Base-by-base conservation (phyloP, 2,329 filamentous ascomycete species). In the Rhinocladiella mackenziei region DNA sequence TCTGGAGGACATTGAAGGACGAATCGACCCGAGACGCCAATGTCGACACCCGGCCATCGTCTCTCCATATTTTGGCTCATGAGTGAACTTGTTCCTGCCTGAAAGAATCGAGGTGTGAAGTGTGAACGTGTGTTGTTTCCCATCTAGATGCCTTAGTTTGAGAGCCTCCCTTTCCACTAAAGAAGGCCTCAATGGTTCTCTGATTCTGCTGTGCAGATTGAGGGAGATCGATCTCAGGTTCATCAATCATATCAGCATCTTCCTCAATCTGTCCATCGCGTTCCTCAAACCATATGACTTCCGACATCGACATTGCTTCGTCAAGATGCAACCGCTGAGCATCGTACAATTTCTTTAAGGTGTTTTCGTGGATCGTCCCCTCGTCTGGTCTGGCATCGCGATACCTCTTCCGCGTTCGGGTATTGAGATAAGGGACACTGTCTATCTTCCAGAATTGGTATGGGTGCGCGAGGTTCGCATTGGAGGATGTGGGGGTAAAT, bases 361-460 rank as follows among this genome's bases (percentile, higher is more conserved):
- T 58, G 23, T 53, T 44, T 17, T 55, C 50, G 39, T 54, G 51
- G 31, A 81, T 69, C 11, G 67, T 61, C 41, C 71, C 64, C 42
- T 79, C 76, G 41, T 77, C 71, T 0, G 78, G 78, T 32, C 78
- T 68, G 56, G 75, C 73, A 58, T 81, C 72, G 46, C 77, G 69
- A 52, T 75, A 71, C 23, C 78, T 65, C 61, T 82, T 82, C 47
- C 73, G 68, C 43, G 78, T 82, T 13, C 78, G 72, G 49, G 71
- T 72, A 54, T 74, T 69, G 32, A 79, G 68, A 54, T 79, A 53
- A 9, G 51, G 51, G 3, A 48, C 30, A 14, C 32, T 28, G n/a
- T 38, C 25, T 28, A 45, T 19, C 14, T 28, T 36, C 26, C 41
- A 41, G 22, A 32, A 43, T 14, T 22, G 18, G 13, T 43, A 45